Evolutionary conservation across 2,329 filamentous ascomycete species (phyloP).

Genomic region (Fusarium mexicanum): DNA sequence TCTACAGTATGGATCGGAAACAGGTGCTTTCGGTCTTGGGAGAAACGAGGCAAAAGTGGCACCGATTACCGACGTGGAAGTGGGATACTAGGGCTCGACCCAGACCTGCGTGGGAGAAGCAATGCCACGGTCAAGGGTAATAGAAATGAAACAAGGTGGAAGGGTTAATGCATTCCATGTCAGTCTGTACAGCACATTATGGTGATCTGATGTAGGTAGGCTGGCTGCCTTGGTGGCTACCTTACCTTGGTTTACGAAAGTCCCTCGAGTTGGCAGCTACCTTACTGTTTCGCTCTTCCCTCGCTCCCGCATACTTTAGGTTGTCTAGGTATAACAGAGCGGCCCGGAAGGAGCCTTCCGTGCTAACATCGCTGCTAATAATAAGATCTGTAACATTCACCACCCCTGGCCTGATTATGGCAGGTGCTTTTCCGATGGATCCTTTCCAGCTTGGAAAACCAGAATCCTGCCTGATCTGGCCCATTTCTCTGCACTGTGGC

Average conservation of each 20-base stretch:
- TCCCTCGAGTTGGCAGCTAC: not conserved
- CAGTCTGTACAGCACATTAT: not conserved
- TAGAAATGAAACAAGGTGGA: not conserved
- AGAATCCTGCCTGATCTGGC: not conserved
- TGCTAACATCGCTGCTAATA: not conserved
- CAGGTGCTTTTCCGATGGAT: not conserved
- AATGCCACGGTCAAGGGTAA: not conserved
- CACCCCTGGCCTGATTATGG: not conserved
- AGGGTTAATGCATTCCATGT: not conserved
- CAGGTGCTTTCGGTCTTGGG: constrained; percentile 3
- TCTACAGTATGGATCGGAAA: not conserved
- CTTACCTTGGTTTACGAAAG: not conserved
- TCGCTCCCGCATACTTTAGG: not conserved
- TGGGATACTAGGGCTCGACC: constrained; percentile 5
- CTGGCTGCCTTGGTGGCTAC: not conserved
- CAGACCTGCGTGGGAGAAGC: not conserved
- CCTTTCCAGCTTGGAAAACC: not conserved
- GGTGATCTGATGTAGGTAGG: not conserved
- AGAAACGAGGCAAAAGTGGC: constrained; percentile 11
- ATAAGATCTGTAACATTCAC: not conserved
- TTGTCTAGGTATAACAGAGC: not conserved
- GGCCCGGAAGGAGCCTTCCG: not conserved
- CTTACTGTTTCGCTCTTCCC: not conserved
- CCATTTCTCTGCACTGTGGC: not conserved
- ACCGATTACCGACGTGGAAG: not conserved